Evolutionary conservation across 164 flowering plant species (phyloP), one percentile per base, ranked within the genome.

Genomic region (Brasenia schreberi): DNA sequence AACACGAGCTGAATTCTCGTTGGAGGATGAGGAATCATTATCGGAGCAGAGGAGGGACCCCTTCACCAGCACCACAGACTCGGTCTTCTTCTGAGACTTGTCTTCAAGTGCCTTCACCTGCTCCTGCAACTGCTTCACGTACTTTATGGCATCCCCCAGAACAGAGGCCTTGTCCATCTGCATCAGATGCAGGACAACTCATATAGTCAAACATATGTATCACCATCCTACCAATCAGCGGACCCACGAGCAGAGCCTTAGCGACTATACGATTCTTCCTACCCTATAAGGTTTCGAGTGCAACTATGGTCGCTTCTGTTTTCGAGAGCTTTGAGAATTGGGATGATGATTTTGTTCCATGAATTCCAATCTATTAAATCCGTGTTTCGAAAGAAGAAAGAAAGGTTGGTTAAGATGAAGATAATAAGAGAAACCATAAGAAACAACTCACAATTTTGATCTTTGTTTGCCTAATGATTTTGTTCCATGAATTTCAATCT

Each of bases 141-240:
- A 83, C 81, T 84, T 88, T 56, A 90, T 84, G 9, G 97, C 88
- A 73, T 87, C 97, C 43, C 85, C 88, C 64, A 93, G 90, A 73
- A 93, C 90, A 18, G 98, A 84, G 73, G 95, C 96, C 75, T 91
- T 94, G 81, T 91, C 97, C 89, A 83, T 84, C 98, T 92, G 77
- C 56, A 9, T 33, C 39, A 33, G 39, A 33, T 33, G 39, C 39
- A 33, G 39, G 39, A 33, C 39, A 33, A 33, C 39, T 33, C 39
- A 33, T 33, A 33, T 33, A 3, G 39, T 33, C 39, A 33, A 33
- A 33, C 39, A 3, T 4, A 33, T 33, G 39, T 33, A 33, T 33
- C 39, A 33, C 39, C 39, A 33, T 33, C 39, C 39, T 33, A 33
- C 39, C 39, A 33, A 33, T 33, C 39, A 33, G 4, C 39, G 39